phyloP scores from a whole-genome alignment of 2,329 filamentous ascomycete genomes.

The Epichloe scottii region DNA sequence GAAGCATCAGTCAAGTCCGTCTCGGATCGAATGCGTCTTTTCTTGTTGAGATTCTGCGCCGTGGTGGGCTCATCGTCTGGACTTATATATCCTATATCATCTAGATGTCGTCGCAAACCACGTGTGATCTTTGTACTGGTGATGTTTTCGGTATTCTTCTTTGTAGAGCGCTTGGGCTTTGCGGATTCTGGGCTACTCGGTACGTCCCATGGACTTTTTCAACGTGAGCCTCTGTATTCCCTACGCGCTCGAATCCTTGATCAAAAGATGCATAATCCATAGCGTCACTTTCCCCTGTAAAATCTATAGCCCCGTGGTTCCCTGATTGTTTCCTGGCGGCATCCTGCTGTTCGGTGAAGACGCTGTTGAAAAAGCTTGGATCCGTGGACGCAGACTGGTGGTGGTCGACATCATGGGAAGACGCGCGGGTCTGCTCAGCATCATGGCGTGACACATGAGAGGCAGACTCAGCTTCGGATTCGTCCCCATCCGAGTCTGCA shows the following conservation, averaged over 20 bases:
- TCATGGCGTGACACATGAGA: not conserved
- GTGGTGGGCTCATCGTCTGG: slow-evolving; percentile 5
- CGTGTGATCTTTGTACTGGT: slow-evolving; percentile 10
- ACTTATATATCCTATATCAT: slow-evolving; percentile 10
- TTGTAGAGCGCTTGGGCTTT: slow-evolving; percentile 1
- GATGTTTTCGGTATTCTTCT: not conserved
- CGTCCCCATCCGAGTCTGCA: slow-evolving; percentile 28
- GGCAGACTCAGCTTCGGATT: not conserved
- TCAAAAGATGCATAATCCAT: slow-evolving; percentile 5
- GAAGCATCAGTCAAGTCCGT: slow-evolving; percentile 3
- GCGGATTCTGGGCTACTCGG: slow-evolving; percentile 27
- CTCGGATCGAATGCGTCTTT: not conserved
- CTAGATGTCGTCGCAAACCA: slow-evolving; percentile 7
- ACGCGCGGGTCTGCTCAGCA: not conserved
- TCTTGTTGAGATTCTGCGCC: not conserved
- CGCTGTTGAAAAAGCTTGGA: slow-evolving; percentile 31
- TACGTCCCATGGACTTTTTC: slow-evolving; percentile 30
- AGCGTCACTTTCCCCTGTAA: not conserved
- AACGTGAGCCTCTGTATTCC: not conserved
- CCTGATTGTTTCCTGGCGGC: slow-evolving; percentile 13
- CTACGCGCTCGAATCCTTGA: slow-evolving; percentile 5
- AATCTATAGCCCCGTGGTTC: not conserved
- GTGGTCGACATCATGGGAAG: slow-evolving; percentile 11
- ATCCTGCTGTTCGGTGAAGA: slow-evolving; percentile 34
- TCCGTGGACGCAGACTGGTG: slow-evolving; percentile 32